These are phyloP conservation scores for Neurospora sp. DNA, from an alignment of 495 filamentous ascomycete genomes.

Conservation along the genomic window DNA sequence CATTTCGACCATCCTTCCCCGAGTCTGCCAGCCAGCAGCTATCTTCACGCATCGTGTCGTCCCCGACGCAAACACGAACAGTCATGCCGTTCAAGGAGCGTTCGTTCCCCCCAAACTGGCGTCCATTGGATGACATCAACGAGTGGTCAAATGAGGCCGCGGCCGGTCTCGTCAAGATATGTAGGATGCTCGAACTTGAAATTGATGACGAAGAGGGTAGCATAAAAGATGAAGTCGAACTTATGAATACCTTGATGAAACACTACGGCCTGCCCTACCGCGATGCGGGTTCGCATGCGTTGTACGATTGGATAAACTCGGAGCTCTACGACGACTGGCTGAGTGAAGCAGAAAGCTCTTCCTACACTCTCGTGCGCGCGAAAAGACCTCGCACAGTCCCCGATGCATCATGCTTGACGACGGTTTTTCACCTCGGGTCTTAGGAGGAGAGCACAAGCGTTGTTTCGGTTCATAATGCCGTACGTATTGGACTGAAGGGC, in stretches of 20 bases:
- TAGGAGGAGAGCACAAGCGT: too few relatives aligned
- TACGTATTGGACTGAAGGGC: background rate
- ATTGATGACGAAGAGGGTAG: too few relatives aligned
- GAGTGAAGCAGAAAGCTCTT: background rate
- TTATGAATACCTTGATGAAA: background rate
- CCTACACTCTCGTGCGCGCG: background rate
- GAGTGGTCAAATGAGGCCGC: accelerated
- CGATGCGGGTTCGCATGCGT: background rate
- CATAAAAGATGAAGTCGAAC: background rate
- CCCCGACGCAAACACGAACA: background rate
- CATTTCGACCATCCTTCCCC: background rate
- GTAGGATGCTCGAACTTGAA: background rate
- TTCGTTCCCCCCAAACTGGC: background rate
- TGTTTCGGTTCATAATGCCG: too few relatives aligned
- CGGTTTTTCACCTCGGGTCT: background rate
- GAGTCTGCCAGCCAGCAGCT: background rate
- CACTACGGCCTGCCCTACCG: background rate
- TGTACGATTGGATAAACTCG: background rate
- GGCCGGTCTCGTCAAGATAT: background rate
- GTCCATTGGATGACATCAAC: background rate
- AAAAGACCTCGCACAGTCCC: background rate
- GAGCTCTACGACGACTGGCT: background rate
- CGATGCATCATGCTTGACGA: background rate
- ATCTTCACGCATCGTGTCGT: background rate
- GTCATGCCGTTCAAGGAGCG: background rate